A percentile compares a stretch with the other conserved stretches of the same genome.
Evolutionary conservation across 1,139 yeast genomes (phyloP).

Genomic region (Geotrichum europaeum): DNA sequence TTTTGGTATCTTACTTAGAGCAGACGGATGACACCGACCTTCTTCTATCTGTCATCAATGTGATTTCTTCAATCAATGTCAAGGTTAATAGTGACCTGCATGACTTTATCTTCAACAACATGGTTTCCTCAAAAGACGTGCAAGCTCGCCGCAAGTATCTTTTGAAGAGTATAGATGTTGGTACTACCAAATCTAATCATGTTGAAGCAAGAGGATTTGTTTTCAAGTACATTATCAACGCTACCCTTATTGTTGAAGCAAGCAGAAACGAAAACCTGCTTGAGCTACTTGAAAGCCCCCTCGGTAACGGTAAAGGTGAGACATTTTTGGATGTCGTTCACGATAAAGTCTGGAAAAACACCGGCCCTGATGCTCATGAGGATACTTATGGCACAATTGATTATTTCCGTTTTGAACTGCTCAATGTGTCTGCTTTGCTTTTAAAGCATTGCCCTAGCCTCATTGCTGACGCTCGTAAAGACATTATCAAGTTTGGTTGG

Average conservation of each 20-base stretch:
- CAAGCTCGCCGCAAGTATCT: constrained; percentile 48
- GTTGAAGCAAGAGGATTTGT: constrained; percentile 57
- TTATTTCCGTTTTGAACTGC: constrained; percentile 64
- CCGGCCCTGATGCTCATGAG: constrained; percentile 41
- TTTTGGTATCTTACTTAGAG: constrained; percentile 48
- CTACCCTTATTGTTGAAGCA: constrained; percentile 61
- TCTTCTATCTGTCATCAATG: constrained; percentile 47
- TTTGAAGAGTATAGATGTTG: constrained; percentile 45
- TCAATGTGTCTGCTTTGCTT: constrained; percentile 75
- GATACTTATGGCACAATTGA: constrained; percentile 66
- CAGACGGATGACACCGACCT: constrained; percentile 36
- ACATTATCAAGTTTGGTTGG: constrained; percentile 92
- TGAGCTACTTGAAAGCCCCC: constrained; percentile 39
- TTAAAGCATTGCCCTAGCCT: constrained; percentile 61
- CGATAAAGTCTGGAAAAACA: constrained; percentile 66
- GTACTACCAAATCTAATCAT: constrained; percentile 21
- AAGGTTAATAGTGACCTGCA: constrained; percentile 47
- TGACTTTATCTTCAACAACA: constrained; percentile 50
- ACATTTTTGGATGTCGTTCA: constrained; percentile 63
- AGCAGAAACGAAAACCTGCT: constrained; percentile 46
- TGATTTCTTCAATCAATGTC: constrained; percentile 40
- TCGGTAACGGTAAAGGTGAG: constrained; percentile 27
- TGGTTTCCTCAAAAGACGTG: constrained; percentile 50
- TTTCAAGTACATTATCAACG: constrained; percentile 57
- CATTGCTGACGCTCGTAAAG: constrained; percentile 67